phyloP scores from a whole-genome alignment of 225 moss, liverwort and hornwort species.

The Thuidium tamariscinum region DNA sequence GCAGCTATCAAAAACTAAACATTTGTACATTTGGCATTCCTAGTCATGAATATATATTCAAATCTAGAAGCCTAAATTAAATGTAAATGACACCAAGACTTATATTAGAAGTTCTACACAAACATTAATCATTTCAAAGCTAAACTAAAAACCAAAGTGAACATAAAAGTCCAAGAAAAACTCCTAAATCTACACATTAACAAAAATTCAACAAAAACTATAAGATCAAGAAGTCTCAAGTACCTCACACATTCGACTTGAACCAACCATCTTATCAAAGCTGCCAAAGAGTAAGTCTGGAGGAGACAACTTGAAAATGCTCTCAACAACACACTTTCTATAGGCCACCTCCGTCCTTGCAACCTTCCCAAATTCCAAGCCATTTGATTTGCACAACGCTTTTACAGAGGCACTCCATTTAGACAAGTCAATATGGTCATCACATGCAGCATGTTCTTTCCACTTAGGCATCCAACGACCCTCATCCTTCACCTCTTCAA shows the following conservation, averaged over 20 bases:
- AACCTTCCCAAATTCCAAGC: not conserved
- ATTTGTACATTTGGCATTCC: rapidly evolving
- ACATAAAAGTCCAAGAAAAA: not conserved
- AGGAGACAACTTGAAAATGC: not conserved
- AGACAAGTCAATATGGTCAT: not conserved
- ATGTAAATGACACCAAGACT: rapidly evolving
- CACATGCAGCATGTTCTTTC: not conserved
- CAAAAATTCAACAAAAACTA: rapidly evolving
- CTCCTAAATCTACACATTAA: too few species aligned
- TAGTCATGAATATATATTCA: not conserved
- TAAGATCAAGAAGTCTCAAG: not conserved
- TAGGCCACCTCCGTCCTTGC: not conserved
- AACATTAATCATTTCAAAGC: not conserved
- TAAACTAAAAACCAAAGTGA: not conserved
- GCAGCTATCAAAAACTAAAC: rapidly evolving
- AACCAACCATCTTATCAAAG: not conserved
- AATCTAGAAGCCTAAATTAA: rapidly evolving
- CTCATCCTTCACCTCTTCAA: not conserved
- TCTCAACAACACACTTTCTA: not conserved
- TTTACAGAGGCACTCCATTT: not conserved
- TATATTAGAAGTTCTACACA: rapidly evolving
- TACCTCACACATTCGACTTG: not conserved
- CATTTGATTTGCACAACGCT: not conserved
- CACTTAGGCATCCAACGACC: not conserved
- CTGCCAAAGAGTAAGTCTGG: not conserved